phyloP scores from a whole-genome alignment of 164 flowering plant genomes.

The Stephania yunnanensis region DNA sequence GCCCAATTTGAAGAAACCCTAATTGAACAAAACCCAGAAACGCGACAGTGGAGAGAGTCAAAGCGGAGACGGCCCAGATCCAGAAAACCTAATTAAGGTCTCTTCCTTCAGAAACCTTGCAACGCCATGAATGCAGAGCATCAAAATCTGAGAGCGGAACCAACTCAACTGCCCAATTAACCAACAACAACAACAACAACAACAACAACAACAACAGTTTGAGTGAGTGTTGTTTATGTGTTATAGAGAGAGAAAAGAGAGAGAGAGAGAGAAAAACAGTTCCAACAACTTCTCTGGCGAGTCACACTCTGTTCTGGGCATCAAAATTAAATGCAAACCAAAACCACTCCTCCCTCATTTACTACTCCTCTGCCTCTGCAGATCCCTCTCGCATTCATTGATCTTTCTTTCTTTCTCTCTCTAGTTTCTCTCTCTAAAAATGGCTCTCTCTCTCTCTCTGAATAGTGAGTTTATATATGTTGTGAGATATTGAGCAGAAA shows the following conservation, averaged over 20 bases:
- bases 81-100: neutral
- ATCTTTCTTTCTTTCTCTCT: neutral
- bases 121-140: neutral
- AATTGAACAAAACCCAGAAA: neutral
- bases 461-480: too few species aligned
- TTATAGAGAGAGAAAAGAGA: neutral
- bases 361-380: slow-evolving; percentile 12
- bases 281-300: slow-evolving; percentile 12
- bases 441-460: neutral
- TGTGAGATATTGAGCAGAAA: neutral
- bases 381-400: slow-evolving; percentile 36
- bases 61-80: neutral
- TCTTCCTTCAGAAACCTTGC: slow-evolving; percentile 1
- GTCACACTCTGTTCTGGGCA: slow-evolving; percentile 12
- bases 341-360: slow-evolving; percentile 17
- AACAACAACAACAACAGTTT: slow-evolving; percentile 6
- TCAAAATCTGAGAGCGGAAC: neutral
- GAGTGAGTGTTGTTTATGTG: too few species aligned
- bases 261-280: neutral
- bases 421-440: neutral
- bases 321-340: slow-evolving; percentile 19
- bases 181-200: slow-evolving; percentile 8
- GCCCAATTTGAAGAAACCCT: neutral
- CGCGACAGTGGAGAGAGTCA: neutral
- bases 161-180: neutral